These are phyloP conservation scores for Scolecobasidium constrictum DNA, from an alignment of 2,329 filamentous ascomycete species.

Conservation along the genomic window DNA sequence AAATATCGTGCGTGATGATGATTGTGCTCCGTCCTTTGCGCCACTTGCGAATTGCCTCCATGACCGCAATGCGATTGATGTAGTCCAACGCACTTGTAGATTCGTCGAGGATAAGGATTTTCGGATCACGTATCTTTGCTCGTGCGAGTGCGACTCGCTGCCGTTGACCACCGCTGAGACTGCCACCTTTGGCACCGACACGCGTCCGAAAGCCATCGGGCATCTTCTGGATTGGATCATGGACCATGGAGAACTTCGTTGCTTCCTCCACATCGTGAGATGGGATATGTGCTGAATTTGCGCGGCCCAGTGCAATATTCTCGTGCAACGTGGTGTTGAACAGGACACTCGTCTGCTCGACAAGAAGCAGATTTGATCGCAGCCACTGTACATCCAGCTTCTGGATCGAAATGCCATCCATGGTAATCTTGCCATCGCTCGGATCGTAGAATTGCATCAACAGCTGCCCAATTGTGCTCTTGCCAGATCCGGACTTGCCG, in stretches of 20 bases:
- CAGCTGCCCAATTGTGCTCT: constrained; percentile 77
- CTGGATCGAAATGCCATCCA: constrained; percentile 57
- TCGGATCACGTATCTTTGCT: constrained; percentile 63
- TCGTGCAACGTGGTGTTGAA: constrained; percentile 71
- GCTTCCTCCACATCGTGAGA: constrained; percentile 41
- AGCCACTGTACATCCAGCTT: constrained; percentile 60
- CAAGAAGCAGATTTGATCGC: constrained; percentile 62
- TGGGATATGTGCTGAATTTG: constrained; percentile 16
- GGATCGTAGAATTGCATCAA: constrained; percentile 69
- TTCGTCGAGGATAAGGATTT: constrained; percentile 79
- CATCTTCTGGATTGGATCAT: constrained; percentile 54
- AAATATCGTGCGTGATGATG: constrained; percentile 83
- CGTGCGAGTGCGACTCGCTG: constrained; percentile 74
- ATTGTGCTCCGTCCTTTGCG: constrained; percentile 75
- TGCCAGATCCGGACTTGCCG: constrained; percentile 80
- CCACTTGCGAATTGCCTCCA: constrained; percentile 69
- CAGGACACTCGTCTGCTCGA: constrained; percentile 72
- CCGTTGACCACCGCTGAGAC: constrained; percentile 73
- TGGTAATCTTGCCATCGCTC: constrained; percentile 49
- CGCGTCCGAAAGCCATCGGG: constrained; percentile 61
- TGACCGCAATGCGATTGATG: constrained; percentile 54
- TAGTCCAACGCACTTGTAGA: constrained; percentile 77
- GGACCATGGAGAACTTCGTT: constrained; percentile 57
- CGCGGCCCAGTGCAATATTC: constrained; percentile 66
- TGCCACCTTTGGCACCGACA: constrained; percentile 57